These are phyloP conservation scores for Boletellus emodensis DNA, from an alignment of 768 basidiomycete species.

Conservation along the genomic window DNA sequence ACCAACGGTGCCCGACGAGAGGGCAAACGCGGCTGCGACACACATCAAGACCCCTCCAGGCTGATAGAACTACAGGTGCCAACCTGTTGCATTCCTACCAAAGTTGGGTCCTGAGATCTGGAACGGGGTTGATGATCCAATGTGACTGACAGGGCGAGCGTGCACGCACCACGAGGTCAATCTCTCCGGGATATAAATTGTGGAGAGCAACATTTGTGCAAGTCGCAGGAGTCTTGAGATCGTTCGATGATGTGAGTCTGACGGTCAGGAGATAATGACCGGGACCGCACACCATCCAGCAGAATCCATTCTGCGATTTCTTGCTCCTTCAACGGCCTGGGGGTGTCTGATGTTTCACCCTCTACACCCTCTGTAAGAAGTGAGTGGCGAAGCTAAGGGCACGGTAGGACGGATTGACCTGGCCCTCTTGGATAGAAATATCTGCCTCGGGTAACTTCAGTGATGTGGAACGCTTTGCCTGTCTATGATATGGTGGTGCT, in stretches of 20 bases:
- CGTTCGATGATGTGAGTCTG: slow-evolving; percentile 5
- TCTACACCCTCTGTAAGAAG: slow-evolving; percentile 43
- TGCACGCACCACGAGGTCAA: slow-evolving; percentile 79
- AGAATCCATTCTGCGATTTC: slow-evolving; percentile 91
- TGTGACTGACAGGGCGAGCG: background rate
- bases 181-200: slow-evolving; percentile 78
- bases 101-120: slow-evolving; percentile 85
- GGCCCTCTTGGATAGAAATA: slow-evolving; percentile 74
- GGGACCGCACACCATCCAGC: slow-evolving; percentile 62
- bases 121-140: background rate
- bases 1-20: slow-evolving; percentile 91
- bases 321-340: slow-evolving; percentile 67
- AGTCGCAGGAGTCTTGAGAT: slow-evolving; percentile 76
- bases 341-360: slow-evolving; percentile 60
- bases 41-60: background rate
- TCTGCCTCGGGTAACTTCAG: slow-evolving; percentile 60
- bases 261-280: slow-evolving; percentile 18
- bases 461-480: slow-evolving; percentile 83
- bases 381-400: background rate
- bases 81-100: slow-evolving; percentile 80
- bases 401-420: slow-evolving; percentile 28
- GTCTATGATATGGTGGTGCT: background rate
- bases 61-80: slow-evolving; percentile 17
- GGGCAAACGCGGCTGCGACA: slow-evolving; percentile 68
- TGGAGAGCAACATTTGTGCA: slow-evolving; percentile 89